A percentile compares a stretch with the other conserved stretches of the same genome.
phyloP scores from a whole-genome alignment of 108 stramenopile species.

The Pseudonitzschia pungens region DNA sequence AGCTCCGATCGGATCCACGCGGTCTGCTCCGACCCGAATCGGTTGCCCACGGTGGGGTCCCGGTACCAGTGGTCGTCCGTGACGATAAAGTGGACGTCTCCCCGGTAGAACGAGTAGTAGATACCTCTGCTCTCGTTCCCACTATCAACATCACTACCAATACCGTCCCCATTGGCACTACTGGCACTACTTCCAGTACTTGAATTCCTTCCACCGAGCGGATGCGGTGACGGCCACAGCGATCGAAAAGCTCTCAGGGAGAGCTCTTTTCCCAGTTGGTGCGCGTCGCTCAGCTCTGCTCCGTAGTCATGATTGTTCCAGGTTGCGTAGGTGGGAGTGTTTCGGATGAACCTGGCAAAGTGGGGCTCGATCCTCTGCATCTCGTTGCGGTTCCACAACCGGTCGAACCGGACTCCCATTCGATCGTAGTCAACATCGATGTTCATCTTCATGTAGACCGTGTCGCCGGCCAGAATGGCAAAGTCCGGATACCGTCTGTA shows the following conservation, averaged over 20 bases:
- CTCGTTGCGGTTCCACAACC: constrained; percentile 25
- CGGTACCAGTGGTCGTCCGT: constrained; percentile 36
- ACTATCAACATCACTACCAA: constrained; percentile 6
- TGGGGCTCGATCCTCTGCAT: constrained; percentile 17
- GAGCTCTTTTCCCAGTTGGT: constrained; percentile 21
- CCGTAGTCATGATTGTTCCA: constrained; percentile 44
- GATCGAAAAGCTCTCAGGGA: constrained; percentile 13
- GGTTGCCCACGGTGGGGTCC: background rate
- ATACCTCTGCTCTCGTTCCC: constrained; percentile 18
- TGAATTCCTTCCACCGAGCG: background rate
- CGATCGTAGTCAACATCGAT: constrained; percentile 11
- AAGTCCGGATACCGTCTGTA: constrained; percentile 17
- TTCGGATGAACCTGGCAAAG: constrained; percentile 21
- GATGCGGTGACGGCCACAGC: constrained; percentile 26
- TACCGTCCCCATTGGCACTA: background rate
- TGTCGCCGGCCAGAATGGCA: constrained; percentile 33
- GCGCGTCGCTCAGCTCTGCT: background rate
- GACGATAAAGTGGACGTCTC: constrained; percentile 32
- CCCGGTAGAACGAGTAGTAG: constrained; percentile 27
- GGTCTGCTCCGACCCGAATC: constrained; percentile 24
- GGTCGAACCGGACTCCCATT: constrained; percentile 17
- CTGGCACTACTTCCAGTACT: background rate
- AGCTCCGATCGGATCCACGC: constrained; percentile 21
- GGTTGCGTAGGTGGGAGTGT: constrained; percentile 22
- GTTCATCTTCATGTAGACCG: constrained; percentile 18